phyloP scores from a whole-genome alignment of 208 protist species.

The Phytomonas francai region DNA sequence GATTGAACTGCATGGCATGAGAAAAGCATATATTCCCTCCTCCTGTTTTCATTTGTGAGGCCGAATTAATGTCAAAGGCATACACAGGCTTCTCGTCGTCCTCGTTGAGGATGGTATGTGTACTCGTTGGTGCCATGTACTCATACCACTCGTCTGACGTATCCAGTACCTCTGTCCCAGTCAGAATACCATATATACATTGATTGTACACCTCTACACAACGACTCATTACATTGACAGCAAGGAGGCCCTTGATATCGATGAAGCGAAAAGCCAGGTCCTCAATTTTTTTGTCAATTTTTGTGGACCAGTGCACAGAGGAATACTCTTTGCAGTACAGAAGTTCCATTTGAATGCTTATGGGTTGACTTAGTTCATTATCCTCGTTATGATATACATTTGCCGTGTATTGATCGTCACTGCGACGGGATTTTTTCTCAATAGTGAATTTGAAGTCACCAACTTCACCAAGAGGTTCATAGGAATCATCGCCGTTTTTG shows the following conservation, averaged over 20 bases:
- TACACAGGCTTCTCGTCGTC: slow-evolving; percentile 25
- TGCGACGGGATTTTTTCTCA: slow-evolving; percentile 8
- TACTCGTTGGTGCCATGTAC: slow-evolving; percentile 19
- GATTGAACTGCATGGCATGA: slow-evolving; percentile 37
- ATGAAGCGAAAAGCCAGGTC: slow-evolving; percentile 44
- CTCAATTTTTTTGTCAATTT: slow-evolving; percentile 31
- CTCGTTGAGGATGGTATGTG: slow-evolving; percentile 20
- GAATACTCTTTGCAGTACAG: slow-evolving; percentile 18
- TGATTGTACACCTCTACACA: slow-evolving; percentile 56
- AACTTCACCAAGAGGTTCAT: slow-evolving; percentile 23
- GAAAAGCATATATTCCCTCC: slow-evolving; percentile 44
- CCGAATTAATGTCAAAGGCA: slow-evolving; percentile 21
- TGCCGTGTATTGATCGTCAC: slow-evolving; percentile 17
- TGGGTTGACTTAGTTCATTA: slow-evolving; percentile 25
- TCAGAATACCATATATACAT: slow-evolving; percentile 47
- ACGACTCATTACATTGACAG: slow-evolving; percentile 7
- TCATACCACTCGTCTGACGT: slow-evolving; percentile 30
- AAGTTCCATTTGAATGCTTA: slow-evolving; percentile 37
- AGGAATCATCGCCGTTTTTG: slow-evolving; percentile 13
- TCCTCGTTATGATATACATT: slow-evolving; percentile 24
- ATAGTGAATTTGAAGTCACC: slow-evolving; percentile 15
- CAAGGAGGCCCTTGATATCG: slow-evolving; percentile 5
- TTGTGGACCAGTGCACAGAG: slow-evolving; percentile 47
- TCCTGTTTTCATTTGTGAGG: slow-evolving; percentile 18
- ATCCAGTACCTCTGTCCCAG: slow-evolving; percentile 22